Percentiles rank a stretch among this genome's conserved stretches.
Evolutionary conservation across 1,139 yeast genomes (phyloP).

Genomic region (Yamadazyma sp.): DNA sequence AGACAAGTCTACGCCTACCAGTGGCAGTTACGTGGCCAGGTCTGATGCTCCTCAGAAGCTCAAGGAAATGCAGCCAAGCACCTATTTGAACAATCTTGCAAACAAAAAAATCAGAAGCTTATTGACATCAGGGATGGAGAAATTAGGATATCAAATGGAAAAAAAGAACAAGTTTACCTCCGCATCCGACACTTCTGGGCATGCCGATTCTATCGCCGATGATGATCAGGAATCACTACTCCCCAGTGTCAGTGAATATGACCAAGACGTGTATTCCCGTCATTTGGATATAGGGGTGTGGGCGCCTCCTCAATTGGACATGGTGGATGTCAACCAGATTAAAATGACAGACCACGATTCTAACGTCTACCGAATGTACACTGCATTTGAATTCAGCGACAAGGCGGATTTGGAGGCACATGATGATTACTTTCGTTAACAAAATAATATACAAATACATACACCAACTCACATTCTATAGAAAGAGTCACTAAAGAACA

Average conservation of each 20-base stretch:
- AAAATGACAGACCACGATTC: slow-evolving; percentile 1
- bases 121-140: slow-evolving; percentile 34
- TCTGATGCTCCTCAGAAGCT: slow-evolving; percentile 1
- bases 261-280: slow-evolving; percentile 11
- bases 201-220: background rate
- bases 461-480: slow-evolving; percentile 4
- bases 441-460: background rate
- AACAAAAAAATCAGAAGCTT: slow-evolving; percentile 28
- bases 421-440: slow-evolving; percentile 3
- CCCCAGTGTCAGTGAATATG: slow-evolving; percentile 10
- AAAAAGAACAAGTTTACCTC: background rate
- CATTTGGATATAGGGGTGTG: slow-evolving; percentile 11
- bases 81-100: slow-evolving; percentile 18
- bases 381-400: background rate
- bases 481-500: slow-evolving; percentile 10
- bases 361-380: slow-evolving; percentile 1
- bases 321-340: background rate
- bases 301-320: background rate
- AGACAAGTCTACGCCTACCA: background rate
- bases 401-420: background rate
- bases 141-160: slow-evolving; percentile 24
- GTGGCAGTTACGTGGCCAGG: too few species aligned
- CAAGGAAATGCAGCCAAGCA: slow-evolving; percentile 9
- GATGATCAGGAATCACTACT: background rate
- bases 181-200: background rate